Evolutionary conservation across 2,329 filamentous ascomycete species (phyloP), one percentile per base, ranked within the genome.

Genomic region (Paecilomyces fulvus): DNA sequence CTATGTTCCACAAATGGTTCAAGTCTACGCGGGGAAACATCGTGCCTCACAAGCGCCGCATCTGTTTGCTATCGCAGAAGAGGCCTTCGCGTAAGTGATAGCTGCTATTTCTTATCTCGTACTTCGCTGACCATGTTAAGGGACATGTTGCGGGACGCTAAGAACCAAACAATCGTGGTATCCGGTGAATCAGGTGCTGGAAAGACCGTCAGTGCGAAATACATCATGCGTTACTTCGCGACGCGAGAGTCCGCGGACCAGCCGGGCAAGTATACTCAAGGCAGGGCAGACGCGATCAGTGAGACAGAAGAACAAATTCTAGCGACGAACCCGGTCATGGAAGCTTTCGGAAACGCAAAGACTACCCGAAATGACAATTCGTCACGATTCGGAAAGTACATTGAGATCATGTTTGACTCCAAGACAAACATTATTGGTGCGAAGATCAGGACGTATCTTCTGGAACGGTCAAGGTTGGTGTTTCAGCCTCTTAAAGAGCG

Each of bases 341-440:
- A 99, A 83, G 92, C 94, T 31, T 99, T 99, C 70, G 94, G 94
- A 72, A 99, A 99, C 78, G 94, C 94, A 55, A 99, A 99, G 79
- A 99, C 94, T n/a, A 99, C 94, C 10, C 84, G 94, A 72, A 99
- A 99, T 77, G 94, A 99, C 77, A 99, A 99, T 77, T 99, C 94
- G 49, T 99, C 94, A 48, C 85, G 94, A 68, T 99, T 99, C 75
- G 94, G 94, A 73, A 99, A 99, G 80, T 99, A 99, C 74, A 97
- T 99, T 66, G 94, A 99, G 78, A 99, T 99, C 71, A 92, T 97
- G 90, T 99, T 99, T 74, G 92, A 97, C 76, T 84, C 90, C 61
- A 84, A 87, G 67, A 96, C 90, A 60, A 94, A 95, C 72, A 99
- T 99, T 67, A 96, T 97, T 69, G 94, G 94, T 64, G 94, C 94